Percentiles rank a stretch among this genome's conserved stretches.
Conservation (phyloP, 345 rosid species). For the Lepidium africanum region DNA sequence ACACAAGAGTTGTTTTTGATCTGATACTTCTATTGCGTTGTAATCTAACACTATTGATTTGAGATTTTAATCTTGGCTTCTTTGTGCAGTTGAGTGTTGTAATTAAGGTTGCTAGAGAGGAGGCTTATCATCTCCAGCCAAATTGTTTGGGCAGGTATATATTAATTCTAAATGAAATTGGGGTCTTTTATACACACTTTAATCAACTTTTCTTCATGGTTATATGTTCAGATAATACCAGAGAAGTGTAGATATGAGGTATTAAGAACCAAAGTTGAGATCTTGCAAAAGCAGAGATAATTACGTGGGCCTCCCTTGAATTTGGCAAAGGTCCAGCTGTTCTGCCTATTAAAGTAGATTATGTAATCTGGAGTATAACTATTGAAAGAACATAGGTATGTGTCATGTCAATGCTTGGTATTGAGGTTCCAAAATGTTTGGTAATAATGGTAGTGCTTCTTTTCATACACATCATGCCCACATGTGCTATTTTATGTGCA, state of each 20-base stretch:
- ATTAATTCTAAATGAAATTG: not conserved
- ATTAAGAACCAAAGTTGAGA: conserved; percentile 59
- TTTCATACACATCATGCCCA: too few relatives aligned
- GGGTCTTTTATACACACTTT: not conserved
- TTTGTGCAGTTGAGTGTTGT: conserved; percentile 57
- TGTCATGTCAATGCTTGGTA: too few relatives aligned
- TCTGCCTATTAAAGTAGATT: too few relatives aligned
- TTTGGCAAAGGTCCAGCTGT: conserved; percentile 35
- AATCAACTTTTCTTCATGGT: not conserved
- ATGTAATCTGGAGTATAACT: too few relatives aligned
- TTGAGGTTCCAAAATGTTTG: too few relatives aligned
- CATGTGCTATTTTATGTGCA: too few relatives aligned
- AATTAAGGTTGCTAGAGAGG: conserved; percentile 53
- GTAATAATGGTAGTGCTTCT: too few relatives aligned
- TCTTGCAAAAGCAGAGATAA: conserved; percentile 65
- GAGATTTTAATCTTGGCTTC: not conserved
- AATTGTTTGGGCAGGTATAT: conserved; percentile 73
- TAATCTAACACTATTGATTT: not conserved
- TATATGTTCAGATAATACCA: conserved; percentile 45
- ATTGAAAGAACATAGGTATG: too few relatives aligned
- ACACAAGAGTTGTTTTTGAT: too few relatives aligned
- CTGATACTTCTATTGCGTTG: not conserved
- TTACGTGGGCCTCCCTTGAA: conserved; percentile 66
- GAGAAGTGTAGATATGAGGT: conserved; percentile 46
- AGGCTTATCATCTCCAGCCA: conserved; percentile 53